These are phyloP conservation scores for Russula earlei DNA, from an alignment of 768 basidiomycete species.

Conservation along the genomic window DNA sequence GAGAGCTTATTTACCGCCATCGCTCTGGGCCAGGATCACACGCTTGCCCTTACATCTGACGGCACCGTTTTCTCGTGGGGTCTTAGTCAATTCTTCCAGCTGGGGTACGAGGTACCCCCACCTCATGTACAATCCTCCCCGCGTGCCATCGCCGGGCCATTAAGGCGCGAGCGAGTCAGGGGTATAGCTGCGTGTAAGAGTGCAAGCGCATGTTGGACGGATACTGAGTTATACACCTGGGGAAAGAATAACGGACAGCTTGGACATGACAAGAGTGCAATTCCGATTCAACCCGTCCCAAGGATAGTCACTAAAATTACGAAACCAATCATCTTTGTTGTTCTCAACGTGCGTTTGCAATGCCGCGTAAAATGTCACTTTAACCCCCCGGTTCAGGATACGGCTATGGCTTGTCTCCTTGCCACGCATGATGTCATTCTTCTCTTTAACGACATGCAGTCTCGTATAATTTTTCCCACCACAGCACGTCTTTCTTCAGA, in stretches of 20 bases:
- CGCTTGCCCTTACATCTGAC: constrained; percentile 66
- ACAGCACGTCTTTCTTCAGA: constrained; percentile 36
- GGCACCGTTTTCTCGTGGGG: constrained; percentile 92
- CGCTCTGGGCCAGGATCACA: constrained; percentile 91
- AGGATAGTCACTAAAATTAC: constrained; percentile 73
- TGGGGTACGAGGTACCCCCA: constrained; percentile 75
- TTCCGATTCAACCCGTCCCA: constrained; percentile 67
- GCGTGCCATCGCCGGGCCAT: constrained; percentile 57
- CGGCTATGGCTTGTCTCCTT: constrained; percentile 73
- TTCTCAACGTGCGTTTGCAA: constrained; percentile 59
- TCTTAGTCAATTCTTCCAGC: constrained; percentile 73
- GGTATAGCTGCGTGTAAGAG: constrained; percentile 84
- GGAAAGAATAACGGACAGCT: constrained; percentile 91
- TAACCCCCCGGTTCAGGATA: constrained; percentile 43
- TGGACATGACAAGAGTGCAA: constrained; percentile 70
- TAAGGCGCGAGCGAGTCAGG: constrained; percentile 68
- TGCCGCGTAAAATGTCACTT: background rate
- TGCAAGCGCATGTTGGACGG: constrained; percentile 86
- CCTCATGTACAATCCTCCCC: constrained; percentile 59
- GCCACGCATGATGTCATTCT: constrained; percentile 76
- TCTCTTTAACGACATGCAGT: constrained; percentile 65
- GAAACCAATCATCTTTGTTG: constrained; percentile 58
- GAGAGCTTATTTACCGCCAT: constrained; percentile 51
- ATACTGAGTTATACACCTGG: constrained; percentile 70
- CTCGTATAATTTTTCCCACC: constrained; percentile 70